Evolutionary conservation across 441 rosid species (phyloP).

Genomic region (Iberis amara): DNA sequence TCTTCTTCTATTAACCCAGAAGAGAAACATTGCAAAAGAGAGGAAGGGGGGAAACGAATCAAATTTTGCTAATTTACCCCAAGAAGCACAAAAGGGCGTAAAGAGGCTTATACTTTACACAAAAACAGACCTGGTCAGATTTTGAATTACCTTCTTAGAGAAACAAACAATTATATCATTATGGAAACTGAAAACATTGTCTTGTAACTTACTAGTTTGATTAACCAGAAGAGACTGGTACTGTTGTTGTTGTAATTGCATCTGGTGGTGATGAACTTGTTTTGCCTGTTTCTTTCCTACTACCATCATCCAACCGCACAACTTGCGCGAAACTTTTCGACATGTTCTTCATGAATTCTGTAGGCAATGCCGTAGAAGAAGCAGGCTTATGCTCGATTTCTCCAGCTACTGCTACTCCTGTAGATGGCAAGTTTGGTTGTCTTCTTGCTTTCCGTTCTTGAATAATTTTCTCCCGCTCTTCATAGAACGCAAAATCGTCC

Average conservation of each 20-base stretch:
- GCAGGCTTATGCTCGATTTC: conserved; percentile 44
- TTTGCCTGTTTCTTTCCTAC: conserved; percentile 34
- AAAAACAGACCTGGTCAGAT: conserved; percentile 33
- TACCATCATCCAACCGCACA: conserved; percentile 43
- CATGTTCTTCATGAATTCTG: conserved; percentile 51
- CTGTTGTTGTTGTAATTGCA: conserved; percentile 23
- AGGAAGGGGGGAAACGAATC: conserved; percentile 28
- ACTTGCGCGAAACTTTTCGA: conserved; percentile 54
- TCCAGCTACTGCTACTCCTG: conserved; percentile 32
- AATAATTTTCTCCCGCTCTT: conserved; percentile 56
- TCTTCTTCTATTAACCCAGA: conserved; percentile 31
- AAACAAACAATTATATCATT: conserved; percentile 30
- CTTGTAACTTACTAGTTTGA: conserved; percentile 42
- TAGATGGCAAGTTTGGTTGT: conserved; percentile 44
- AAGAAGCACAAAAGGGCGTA: conserved; percentile 25
- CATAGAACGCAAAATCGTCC: conserved; percentile 61
- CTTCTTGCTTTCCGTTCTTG: conserved; percentile 56
- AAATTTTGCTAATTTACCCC: conserved; percentile 24
- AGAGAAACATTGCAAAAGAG: conserved; percentile 20
- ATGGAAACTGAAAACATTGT: conserved; percentile 28
- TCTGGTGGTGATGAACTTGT: conserved; percentile 30
- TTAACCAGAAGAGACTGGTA: conserved; percentile 35
- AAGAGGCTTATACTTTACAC: conserved; percentile 42
- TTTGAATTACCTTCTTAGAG: conserved; percentile 35
- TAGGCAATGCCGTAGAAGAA: conserved; percentile 33